These are phyloP conservation scores for Pichia sp. DNA, from an alignment of 1,139 yeast genomes.

Conservation along the genomic window DNA sequence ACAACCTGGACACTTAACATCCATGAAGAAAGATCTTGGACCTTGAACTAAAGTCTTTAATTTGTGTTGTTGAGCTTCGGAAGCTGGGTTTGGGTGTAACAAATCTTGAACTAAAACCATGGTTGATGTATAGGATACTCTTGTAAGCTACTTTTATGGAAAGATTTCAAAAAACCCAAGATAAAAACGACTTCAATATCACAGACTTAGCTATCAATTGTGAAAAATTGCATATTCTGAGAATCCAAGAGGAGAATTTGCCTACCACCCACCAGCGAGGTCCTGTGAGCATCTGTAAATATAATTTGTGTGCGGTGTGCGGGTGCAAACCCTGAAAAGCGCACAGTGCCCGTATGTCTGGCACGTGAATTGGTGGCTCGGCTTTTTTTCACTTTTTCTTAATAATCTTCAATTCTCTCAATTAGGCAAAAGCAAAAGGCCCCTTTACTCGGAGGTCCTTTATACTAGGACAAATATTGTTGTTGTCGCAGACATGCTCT, in stretches of 20 bases:
- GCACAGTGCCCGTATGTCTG: no score
- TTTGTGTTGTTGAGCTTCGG: slow-evolving; percentile 96
- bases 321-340: not conserved
- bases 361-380: not conserved
- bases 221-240: not conserved
- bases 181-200: not conserved
- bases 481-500: no score
- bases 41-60: slow-evolving; percentile 94
- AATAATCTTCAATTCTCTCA: no score
- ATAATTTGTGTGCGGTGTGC: not conserved
- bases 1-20: slow-evolving; percentile 99
- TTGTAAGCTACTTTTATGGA: slow-evolving; percentile 1
- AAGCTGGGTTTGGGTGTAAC: slow-evolving; percentile 93
- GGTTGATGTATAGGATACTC: slow-evolving; percentile 9
- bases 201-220: not conserved
- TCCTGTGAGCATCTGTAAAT: not conserved
- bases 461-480: not conserved
- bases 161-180: not conserved
- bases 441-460: not conserved
- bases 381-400: not conserved
- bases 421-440: not conserved
- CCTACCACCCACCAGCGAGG: not conserved
- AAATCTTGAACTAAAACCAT: slow-evolving; percentile 95
- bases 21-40: slow-evolving; percentile 99
- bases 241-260: not conserved